Conservation (phyloP, 208 protist species). For the Crithidia fasciculata region DNA sequence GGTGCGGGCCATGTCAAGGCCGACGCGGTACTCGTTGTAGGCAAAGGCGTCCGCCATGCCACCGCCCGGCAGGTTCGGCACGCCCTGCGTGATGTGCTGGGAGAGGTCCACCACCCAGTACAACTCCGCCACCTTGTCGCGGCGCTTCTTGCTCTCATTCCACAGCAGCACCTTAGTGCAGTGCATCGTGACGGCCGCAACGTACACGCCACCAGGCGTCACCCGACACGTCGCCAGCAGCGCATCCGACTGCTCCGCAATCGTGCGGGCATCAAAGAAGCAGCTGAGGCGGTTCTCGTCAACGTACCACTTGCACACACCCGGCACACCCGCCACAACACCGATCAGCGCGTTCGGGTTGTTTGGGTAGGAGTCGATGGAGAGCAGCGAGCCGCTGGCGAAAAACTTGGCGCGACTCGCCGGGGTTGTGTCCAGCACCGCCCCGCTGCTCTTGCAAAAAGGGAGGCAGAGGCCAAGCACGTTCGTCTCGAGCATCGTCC, state of each 20-base stretch:
- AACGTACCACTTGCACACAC: slow-evolving; percentile 85
- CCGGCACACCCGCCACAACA: slow-evolving; percentile 68
- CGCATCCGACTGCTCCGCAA: slow-evolving; percentile 29
- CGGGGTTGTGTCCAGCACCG: slow-evolving; percentile 29
- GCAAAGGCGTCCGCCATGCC: slow-evolving; percentile 50
- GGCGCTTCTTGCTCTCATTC: slow-evolving; percentile 75
- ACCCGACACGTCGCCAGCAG: slow-evolving; percentile 52
- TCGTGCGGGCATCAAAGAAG: slow-evolving; percentile 62
- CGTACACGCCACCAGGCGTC: slow-evolving; percentile 78
- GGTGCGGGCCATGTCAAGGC: slow-evolving; percentile 78
- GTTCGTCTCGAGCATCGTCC: slow-evolving; percentile 60
- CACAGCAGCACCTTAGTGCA: slow-evolving; percentile 73
- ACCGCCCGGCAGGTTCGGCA: slow-evolving; percentile 15
- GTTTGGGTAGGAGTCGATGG: slow-evolving; percentile 74
- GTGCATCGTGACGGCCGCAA: slow-evolving; percentile 69
- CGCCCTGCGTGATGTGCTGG: slow-evolving; percentile 35
- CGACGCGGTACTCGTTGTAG: slow-evolving; percentile 76
- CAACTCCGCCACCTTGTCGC: slow-evolving; percentile 63
- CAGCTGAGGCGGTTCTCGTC: slow-evolving; percentile 71
- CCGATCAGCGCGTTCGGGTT: slow-evolving; percentile 81
- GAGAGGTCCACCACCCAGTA: slow-evolving; percentile 74
- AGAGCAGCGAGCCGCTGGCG: slow-evolving; percentile 51
- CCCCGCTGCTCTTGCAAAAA: slow-evolving; percentile 36
- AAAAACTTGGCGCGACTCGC: slow-evolving; percentile 46
- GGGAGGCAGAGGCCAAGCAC: slow-evolving; percentile 60